A percentile compares a stretch with the other conserved stretches of the same genome.
These are phyloP conservation scores for Coprinellus aureogranulatus DNA, from an alignment of 768 basidiomycete species.

Conservation along the genomic window DNA sequence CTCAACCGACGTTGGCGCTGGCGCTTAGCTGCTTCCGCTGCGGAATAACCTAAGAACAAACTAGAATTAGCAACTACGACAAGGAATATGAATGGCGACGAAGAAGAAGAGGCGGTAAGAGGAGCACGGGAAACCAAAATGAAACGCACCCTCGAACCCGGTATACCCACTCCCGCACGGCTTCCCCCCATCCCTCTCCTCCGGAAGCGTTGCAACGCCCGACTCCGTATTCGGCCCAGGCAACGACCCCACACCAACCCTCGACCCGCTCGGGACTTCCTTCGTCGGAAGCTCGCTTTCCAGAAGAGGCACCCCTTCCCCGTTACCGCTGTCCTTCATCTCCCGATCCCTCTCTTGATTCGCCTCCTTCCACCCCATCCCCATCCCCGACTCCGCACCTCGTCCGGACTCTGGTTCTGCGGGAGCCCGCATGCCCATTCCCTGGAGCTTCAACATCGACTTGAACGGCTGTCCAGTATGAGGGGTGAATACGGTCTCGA, in stretches of 20 bases:
- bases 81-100: background rate
- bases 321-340: too few relatives aligned
- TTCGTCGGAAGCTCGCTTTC: slow-evolving; percentile 3
- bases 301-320: background rate
- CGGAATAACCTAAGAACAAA: slow-evolving; percentile 8
- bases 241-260: slow-evolving; percentile 47
- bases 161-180: slow-evolving; percentile 4
- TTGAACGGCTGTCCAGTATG: too few relatives aligned
- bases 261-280: slow-evolving; percentile 16
- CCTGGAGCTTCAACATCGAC: too few relatives aligned
- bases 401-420: too few relatives aligned
- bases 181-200: slow-evolving; percentile 28
- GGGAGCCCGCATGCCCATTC: too few relatives aligned
- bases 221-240: background rate
- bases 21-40: background rate
- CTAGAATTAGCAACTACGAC: slow-evolving; percentile 15
- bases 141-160: slow-evolving; percentile 5
- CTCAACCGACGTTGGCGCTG: background rate
- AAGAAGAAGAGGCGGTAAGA: too few relatives aligned
- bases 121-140: background rate
- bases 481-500: too few relatives aligned
- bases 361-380: too few relatives aligned
- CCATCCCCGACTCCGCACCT: too few relatives aligned
- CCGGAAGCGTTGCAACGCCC: slow-evolving; percentile 46
- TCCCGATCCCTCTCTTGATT: too few relatives aligned